phyloP scores from a whole-genome alignment of 2,329 filamentous ascomycete genomes.

The Raffaelea deltoideospora region DNA sequence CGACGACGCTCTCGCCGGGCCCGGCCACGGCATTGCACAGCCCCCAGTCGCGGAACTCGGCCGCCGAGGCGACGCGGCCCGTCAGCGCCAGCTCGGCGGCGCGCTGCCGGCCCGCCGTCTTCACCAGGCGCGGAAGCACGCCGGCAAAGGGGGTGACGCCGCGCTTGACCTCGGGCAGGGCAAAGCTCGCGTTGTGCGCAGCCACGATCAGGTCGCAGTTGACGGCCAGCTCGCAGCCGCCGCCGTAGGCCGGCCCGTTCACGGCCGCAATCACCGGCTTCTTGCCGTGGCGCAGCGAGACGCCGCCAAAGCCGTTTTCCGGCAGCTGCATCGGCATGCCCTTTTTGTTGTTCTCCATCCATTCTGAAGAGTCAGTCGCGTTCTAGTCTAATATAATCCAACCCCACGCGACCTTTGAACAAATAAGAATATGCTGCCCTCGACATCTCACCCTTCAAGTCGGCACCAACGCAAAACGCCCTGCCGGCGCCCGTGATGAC shows the following conservation, averaged over 20 bases:
- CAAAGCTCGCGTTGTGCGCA: slow-evolving; percentile 34
- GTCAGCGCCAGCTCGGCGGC: slow-evolving; percentile 60
- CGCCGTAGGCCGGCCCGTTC: slow-evolving; percentile 45
- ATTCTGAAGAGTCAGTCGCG: too few relatives aligned
- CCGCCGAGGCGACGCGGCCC: slow-evolving; percentile 42
- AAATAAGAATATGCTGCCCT: too few relatives aligned
- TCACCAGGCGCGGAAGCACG: slow-evolving; percentile 49
- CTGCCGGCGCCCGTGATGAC: slow-evolving; percentile 35
- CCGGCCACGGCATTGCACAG: slow-evolving; percentile 43
- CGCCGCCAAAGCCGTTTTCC: slow-evolving; percentile 11
- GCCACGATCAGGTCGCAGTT: slow-evolving; percentile 47
- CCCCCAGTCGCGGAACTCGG: slow-evolving; percentile 48
- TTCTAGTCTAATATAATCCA: too few relatives aligned
- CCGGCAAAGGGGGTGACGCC: slow-evolving; percentile 60
- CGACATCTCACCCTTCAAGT: too few relatives aligned
- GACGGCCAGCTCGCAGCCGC: slow-evolving; percentile 44
- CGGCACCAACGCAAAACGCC: slow-evolving; percentile 39
- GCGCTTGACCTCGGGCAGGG: slow-evolving; percentile 51
- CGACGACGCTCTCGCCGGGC: slow-evolving; percentile 39
- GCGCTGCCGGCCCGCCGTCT: slow-evolving; percentile 51
- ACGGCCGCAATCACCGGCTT: slow-evolving; percentile 51
- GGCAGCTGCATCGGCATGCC: not conserved
- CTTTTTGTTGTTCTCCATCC: not conserved
- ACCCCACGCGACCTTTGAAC: too few relatives aligned
- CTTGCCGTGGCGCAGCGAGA: slow-evolving; percentile 36